Conservation (phyloP, 345 rosid genomes). For the Gossypium herbaceum region DNA sequence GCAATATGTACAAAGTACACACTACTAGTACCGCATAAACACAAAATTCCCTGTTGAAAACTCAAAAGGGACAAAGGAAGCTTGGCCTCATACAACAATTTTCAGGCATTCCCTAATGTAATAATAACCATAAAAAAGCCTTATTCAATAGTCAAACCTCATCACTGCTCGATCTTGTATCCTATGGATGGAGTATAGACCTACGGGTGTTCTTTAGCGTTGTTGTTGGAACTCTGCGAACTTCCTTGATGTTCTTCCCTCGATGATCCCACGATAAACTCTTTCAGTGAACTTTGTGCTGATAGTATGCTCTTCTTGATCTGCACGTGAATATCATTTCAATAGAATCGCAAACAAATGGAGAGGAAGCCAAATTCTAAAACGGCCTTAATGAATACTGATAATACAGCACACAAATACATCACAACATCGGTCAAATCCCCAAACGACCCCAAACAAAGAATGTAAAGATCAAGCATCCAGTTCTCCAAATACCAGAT, state of each 20-base stretch:
- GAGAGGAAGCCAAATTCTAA: neutral
- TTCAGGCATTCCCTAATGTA: neutral
- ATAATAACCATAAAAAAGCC: conserved; percentile 4
- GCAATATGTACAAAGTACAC: neutral
- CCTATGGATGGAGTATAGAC: conserved; percentile 1
- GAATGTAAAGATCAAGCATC: neutral
- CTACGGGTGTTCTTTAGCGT: conserved; percentile 23
- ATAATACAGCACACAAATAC: neutral
- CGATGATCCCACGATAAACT: conserved; percentile 54
- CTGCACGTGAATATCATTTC: conserved; percentile 36
- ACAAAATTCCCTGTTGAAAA: neutral
- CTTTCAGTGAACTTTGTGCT: conserved; percentile 54
- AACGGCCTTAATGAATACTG: neutral
- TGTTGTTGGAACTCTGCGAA: conserved; percentile 19
- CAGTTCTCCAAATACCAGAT: neutral
- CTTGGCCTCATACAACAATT: conserved; percentile 3
- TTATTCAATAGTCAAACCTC: neutral
- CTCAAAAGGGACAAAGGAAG: neutral
- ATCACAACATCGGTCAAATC: neutral
- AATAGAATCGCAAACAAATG: neutral
- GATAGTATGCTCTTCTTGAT: conserved; percentile 56
- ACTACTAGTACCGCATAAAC: neutral
- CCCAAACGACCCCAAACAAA: neutral
- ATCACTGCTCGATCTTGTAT: neutral
- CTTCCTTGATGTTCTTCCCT: conserved; percentile 30